Evolutionary conservation across 805 yeast species (phyloP), one percentile per base, ranked within the genome.

Genomic region (Metschnikowia arizonensis): DNA sequence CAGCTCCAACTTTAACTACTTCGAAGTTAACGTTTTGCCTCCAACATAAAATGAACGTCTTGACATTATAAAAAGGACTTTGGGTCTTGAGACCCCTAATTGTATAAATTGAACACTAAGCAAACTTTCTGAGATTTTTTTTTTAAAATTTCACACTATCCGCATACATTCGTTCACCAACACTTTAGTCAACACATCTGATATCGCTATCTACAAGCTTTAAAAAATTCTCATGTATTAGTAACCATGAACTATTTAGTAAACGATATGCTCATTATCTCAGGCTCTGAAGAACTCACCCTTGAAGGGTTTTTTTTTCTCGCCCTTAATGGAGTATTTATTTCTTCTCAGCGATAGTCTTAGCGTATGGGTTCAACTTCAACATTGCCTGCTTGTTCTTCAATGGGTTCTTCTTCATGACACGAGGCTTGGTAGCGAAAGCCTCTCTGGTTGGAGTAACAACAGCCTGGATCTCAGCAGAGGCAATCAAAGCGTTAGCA

Each of bases 331-430:
- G 61, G 90, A 82, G 67, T 15, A 95, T 96, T 62, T 84, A 78
- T 78, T 88, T 88, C 80, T 88, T 83, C 74, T 85, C 89, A 65
- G 96, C 69, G 79, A 83, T 91, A 64, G 91, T 95, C 85, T 88
- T 88, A 66, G 99, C 98, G 84, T 93, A 93, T 62, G 99, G 99
- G 96, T 93, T 93, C 76, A 93, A 85, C 82, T 97, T 88, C 75
- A 89, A 83, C 73, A 89, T 77, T 67, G 90, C 91, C 80, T 88
- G 96, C 84, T 88, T 90, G 97, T 93, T 93, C 93, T 88, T 91
- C 73, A 89, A 85, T 76, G 97, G 64, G 64, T 60, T 61, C 59
- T 55, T 90, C 97, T 93, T 93, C 76, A 83, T 83, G 72, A 88
- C 95, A 82, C 86, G 88, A 95, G 90, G 88, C 91, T 91, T 89